Conservation (phyloP, 768 basidiomycete species). For the Ephemerocybe angulata region DNA sequence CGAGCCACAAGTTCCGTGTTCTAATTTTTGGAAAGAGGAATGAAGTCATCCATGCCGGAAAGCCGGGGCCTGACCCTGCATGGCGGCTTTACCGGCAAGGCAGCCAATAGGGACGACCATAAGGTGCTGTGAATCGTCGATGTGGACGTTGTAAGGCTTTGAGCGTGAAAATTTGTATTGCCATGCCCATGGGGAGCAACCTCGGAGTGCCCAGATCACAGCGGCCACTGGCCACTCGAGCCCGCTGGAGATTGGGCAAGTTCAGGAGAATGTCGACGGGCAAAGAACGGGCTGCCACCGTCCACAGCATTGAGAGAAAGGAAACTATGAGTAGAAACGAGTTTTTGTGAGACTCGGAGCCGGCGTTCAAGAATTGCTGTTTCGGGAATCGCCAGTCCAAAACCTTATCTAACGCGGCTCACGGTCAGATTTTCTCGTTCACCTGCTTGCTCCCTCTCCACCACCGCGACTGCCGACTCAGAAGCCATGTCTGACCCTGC, state of each 20-base stretch:
- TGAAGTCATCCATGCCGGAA: not conserved
- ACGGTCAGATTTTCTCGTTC: conserved; percentile 33
- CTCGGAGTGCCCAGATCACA: no score
- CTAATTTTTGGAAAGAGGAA: not conserved
- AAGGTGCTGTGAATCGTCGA: not conserved
- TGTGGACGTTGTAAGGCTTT: no score
- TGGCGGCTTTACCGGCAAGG: not conserved
- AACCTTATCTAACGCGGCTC: conserved; percentile 41
- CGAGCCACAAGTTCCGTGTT: not conserved
- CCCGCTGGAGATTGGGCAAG: no score
- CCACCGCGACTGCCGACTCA: conserved; percentile 14
- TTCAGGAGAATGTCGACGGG: no score
- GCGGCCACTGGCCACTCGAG: not conserved
- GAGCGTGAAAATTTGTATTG: no score
- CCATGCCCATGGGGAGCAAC: no score
- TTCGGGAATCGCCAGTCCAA: conserved; percentile 37
- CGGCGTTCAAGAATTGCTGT: conserved; percentile 17
- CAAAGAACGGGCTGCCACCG: no score
- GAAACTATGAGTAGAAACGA: not conserved
- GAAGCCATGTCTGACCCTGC: conserved; percentile 38
- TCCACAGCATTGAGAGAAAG: conserved; percentile 1
- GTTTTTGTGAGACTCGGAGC: conserved; percentile 12
- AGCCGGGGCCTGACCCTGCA: not conserved
- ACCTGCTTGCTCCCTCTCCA: conserved; percentile 20
- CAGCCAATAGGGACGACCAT: not conserved